Conservation (phyloP, 805 yeast species). For the Cyberlindnera mrakii region DNA sequence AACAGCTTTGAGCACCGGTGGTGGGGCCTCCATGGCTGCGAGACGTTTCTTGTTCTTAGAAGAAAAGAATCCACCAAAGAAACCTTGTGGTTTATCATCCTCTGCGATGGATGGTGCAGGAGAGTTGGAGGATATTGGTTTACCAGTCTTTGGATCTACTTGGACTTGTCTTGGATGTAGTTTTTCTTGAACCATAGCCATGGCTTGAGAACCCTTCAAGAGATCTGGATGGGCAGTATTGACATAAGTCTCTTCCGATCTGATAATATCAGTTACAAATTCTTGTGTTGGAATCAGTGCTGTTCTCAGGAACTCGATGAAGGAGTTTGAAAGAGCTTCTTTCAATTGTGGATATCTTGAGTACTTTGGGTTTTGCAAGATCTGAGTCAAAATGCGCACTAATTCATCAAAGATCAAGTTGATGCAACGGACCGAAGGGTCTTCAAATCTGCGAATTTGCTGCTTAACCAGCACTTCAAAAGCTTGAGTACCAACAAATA, state of each 20-base stretch:
- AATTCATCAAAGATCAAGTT: constrained; percentile 90
- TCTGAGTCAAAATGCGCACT: constrained; percentile 76
- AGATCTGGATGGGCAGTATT: constrained; percentile 98
- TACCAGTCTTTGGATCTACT: constrained; percentile 87
- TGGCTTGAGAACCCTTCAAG: constrained; percentile 89
- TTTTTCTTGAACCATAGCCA: constrained; percentile 85
- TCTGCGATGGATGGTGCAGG: constrained; percentile 27
- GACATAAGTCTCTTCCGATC: constrained; percentile 86
- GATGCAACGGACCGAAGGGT: constrained; percentile 85
- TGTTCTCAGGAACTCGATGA: constrained; percentile 73
- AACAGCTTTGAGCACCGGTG: constrained; percentile 86
- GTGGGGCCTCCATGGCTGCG: constrained; percentile 97
- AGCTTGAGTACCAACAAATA: constrained; percentile 96
- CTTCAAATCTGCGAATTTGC: constrained; percentile 90
- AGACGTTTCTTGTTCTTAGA: constrained; percentile 89
- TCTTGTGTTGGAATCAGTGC: constrained; percentile 79
- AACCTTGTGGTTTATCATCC: constrained; percentile 57
- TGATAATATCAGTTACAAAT: constrained; percentile 78
- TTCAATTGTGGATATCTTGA: constrained; percentile 87
- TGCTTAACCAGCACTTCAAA: constrained; percentile 94
- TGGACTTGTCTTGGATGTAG: constrained; percentile 66
- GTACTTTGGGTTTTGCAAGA: constrained; percentile 74
- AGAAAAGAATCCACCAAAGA: constrained; percentile 93
- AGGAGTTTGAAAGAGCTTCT: constrained; percentile 76
- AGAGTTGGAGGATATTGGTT: constrained; percentile 45